A percentile compares a stretch with the other conserved stretches of the same genome.
These are phyloP conservation scores for Fusarium heterosporum DNA, from an alignment of 2,329 filamentous ascomycete species.

Conservation along the genomic window DNA sequence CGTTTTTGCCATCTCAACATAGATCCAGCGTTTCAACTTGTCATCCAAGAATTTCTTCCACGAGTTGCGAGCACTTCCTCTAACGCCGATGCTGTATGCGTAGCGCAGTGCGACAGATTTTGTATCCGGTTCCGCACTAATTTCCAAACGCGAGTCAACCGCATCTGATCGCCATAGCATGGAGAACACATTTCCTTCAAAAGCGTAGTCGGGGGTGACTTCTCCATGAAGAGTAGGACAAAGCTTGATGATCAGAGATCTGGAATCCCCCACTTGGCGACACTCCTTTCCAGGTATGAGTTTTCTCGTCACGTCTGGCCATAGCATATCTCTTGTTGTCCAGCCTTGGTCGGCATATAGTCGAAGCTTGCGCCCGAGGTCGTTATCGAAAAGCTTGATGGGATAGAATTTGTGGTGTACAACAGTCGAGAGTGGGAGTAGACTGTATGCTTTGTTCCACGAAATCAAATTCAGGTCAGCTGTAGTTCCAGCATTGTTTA, in stretches of 20 bases:
- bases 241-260: background rate
- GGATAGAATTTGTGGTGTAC: background rate
- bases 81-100: background rate
- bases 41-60: background rate
- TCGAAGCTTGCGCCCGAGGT: background rate
- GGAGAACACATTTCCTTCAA: background rate
- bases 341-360: background rate
- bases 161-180: background rate
- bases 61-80: background rate
- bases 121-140: background rate
- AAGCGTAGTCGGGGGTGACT: background rate
- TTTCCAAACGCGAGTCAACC: accelerated
- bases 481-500: background rate
- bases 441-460: constrained; percentile 8
- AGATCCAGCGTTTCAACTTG: background rate
- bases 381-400: background rate
- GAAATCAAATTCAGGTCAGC: background rate
- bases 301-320: background rate
- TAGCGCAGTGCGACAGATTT: background rate
- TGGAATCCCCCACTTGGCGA: background rate
- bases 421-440: background rate
- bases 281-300: background rate
- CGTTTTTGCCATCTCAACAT: background rate
- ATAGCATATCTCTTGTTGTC: constrained; percentile 1
- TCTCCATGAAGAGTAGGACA: accelerated